phyloP scores from a whole-genome alignment of 2,329 filamentous ascomycete species.

The Venturia carpophila region DNA sequence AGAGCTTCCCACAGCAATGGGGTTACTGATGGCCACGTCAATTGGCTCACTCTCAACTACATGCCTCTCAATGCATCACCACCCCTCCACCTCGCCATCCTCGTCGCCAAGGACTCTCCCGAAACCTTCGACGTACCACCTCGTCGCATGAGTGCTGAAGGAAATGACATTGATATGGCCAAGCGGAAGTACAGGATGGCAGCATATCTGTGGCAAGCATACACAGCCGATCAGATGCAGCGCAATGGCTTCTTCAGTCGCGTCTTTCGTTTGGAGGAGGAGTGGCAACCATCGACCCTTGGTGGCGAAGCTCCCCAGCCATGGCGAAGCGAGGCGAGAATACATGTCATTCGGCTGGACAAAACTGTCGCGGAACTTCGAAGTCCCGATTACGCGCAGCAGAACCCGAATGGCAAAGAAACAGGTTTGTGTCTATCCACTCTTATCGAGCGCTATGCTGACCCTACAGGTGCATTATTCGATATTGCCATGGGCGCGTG shows the following conservation, averaged over 20 bases:
- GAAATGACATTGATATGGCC: constrained; percentile 71
- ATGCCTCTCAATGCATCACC: constrained; percentile 70
- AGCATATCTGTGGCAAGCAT: constrained; percentile 94
- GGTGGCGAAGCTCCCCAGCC: constrained; percentile 59
- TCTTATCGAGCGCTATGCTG: background rate
- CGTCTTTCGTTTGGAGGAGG: constrained; percentile 85
- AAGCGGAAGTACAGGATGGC: constrained; percentile 90
- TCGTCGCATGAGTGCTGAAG: constrained; percentile 66
- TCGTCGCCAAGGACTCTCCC: constrained; percentile 81
- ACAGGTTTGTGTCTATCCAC: constrained; percentile 49
- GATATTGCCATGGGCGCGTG: constrained; percentile 71
- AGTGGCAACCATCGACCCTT: constrained; percentile 76
- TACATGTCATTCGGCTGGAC: constrained; percentile 75
- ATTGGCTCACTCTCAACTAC: constrained; percentile 57
- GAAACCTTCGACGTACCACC: constrained; percentile 78
- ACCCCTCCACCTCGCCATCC: constrained; percentile 79
- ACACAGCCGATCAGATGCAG: constrained; percentile 94
- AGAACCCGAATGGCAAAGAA: constrained; percentile 60
- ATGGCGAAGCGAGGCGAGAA: constrained; percentile 83
- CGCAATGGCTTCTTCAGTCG: constrained; percentile 79
- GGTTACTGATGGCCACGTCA: constrained; percentile 11
- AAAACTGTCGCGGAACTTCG: constrained; percentile 80
- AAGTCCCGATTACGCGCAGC: constrained; percentile 69
- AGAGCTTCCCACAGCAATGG: constrained; percentile 62
- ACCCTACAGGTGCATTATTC: constrained; percentile 45